phyloP scores from a whole-genome alignment of 768 basidiomycete genomes.

The Tulasnella sp. region DNA sequence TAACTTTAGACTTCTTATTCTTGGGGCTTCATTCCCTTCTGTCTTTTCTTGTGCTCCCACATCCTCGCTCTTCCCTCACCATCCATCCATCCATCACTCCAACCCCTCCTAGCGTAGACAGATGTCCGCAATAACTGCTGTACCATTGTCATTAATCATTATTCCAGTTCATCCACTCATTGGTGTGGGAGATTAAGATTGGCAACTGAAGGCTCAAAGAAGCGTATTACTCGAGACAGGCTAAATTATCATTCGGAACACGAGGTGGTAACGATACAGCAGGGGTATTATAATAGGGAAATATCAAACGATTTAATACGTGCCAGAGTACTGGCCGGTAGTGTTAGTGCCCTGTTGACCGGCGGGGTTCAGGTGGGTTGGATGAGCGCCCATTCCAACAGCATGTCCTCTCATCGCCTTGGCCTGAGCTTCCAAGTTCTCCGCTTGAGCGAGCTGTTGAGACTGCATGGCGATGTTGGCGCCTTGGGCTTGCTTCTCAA shows the following conservation, averaged over 20 bases:
- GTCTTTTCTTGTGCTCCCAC: not conserved
- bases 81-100: not conserved
- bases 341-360: not conserved
- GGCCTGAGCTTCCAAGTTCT: constrained; percentile 10
- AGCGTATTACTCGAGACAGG: not conserved
- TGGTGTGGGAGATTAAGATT: no score
- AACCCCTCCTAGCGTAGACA: not conserved
- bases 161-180: not conserved
- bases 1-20: not conserved
- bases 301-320: not conserved
- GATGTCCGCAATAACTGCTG: not conserved
- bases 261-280: not conserved
- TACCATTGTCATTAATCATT: not conserved
- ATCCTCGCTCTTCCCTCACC: not conserved
- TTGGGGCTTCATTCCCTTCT: not conserved
- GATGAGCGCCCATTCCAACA: constrained; percentile 13
- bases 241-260: not conserved
- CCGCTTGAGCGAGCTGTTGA: not conserved
- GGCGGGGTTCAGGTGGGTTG: not conserved
- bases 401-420: not conserved
- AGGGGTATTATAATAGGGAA: not conserved
- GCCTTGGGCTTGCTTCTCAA: constrained; percentile 13
- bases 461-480: not conserved
- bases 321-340: not conserved
- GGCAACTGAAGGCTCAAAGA: no score